Evolutionary conservation across 192 early-diverging fungal genomes (phyloP), one percentile per base, ranked within the genome.

Genomic region (Coemansia sp.): DNA sequence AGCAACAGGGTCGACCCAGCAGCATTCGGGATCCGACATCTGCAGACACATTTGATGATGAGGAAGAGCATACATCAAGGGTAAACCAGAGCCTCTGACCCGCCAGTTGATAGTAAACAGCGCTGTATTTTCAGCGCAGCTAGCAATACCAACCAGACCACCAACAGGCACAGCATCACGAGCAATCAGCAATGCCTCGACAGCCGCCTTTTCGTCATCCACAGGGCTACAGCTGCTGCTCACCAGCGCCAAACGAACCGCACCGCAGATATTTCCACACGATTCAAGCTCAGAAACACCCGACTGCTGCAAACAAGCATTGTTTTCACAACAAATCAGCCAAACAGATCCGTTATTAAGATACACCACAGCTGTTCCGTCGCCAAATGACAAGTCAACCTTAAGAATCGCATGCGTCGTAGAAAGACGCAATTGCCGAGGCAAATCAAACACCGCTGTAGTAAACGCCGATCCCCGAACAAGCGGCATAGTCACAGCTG

Each of bases 391-490:
- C 0, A 22, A 7, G 16, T 69, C 67, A 17, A 73, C 63, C 3
- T 40, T 48, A 10, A 72, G 32, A 18, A 85, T 61, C 6, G 75
- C 78, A 45, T 86, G 82, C 2, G 69, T 29, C 0, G 85, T 77
- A 0, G 65, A 49, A 17, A 84, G 48, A 0, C 3, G n/a, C 3
- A 81, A 61, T 12, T 25, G 52, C 2, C 50, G 17, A 0, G 68
- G 66, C 1, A 55, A 18, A 0, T 67, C 56, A 29, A 85, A 67
- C 2, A 72, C 28, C 1, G 72, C 63, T 0, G 85, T 80, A 22
- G 72, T 63, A 67, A 76, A 86, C 0, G 67, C 73, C 7, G 73
- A 60, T 18, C 84, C 84, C 58, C 75, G 77, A 48, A 79, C 82
- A 30, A 84, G 60, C 22, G 66, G 73, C 60, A 69, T 67, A 3